Base-by-base conservation (phyloP, 192 early-diverging fungal genomes). In the Piromyces sp. region DNA sequence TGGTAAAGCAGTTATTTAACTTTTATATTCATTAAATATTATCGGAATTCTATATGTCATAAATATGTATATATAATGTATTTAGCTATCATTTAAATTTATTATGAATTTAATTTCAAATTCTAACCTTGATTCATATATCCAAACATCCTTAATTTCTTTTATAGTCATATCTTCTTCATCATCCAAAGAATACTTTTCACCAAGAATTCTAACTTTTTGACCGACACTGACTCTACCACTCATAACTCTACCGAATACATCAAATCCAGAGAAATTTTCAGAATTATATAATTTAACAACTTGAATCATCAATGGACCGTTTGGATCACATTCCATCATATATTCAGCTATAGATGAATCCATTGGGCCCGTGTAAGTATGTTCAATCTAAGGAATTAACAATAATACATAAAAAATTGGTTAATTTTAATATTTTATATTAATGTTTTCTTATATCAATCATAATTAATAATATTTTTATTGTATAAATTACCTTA, bases 161-260 rank as follows among this genome's bases (percentile, higher is more conserved):
- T 94, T 91, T 22, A 95, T 89, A 29, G 94, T 92, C 93, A 95
- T 96, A 83, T 99, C 98, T 84, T 99, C 98, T 82, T 98, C 97
- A 87, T 99, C 96, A 30, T 96, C 93, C 9, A 93, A 88, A 12
- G 93, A 90, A 85, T 95, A 99, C 16, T 93, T 93, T 83, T 97
- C 96, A 79, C 98, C 97, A 14, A 99, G 87, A 13, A 98, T 96
- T 13, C 95, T 89, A 12, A 99, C 96, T 33, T 86, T 84, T 85
- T 95, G 93, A 11, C 94, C 95, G 26, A 85, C 84, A 22, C 84
- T 87, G 7, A 98, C 87, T 22, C 94, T 94, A 31, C 98, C 98
- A 84, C 94, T 95, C 87, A 98, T 88, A n/a, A 99, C 92, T 68
- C 97, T 94, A 31, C 97, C 98, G 82, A 99, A 94, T 14, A 93